Base-by-base conservation (phyloP, 345 rosid genomes). In the Anacardium occidentale region DNA sequence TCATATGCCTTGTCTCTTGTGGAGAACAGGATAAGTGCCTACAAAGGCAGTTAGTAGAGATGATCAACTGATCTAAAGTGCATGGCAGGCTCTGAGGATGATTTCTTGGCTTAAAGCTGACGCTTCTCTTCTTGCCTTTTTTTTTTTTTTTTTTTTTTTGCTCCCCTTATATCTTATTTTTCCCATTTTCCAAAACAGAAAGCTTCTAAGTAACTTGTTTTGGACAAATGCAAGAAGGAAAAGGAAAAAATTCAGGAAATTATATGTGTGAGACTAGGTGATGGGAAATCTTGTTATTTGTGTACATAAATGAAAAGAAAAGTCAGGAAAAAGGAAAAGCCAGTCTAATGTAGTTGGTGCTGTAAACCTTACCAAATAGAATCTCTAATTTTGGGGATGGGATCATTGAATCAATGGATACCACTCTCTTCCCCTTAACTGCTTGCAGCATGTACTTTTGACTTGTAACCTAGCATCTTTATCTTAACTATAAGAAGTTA, bases 21-120 rank as follows among this genome's bases (percentile, higher is more conserved):
- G 5, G n/a, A 37, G 66, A 73, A 72, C 44, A 58, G n/a, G 47
- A 22, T 44, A 21, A 37, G 72, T 24, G 34, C 45, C 37, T 54
- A 18, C 40, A 53, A 18, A 51, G 50, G 50, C 25, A 14, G 22
- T 44, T 18, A 29, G 47, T 5, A 50, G 62, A 17, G 62, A 21
- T 51, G 29, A 42, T 64, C 42, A 58, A 52, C 71, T 67, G 48
- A 64, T 29, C 24, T 62, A 32, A 48, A 42, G 67, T 20, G 13
- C 17, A 12, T 47, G 11, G 77, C 25, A 29, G 21, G 34, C 53
- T 29, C 32, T 20, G 65, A 64, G 18, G 45, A 61, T 18, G 45
- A 14, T 21, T 76, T 66, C 47, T 62, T 65, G 53, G 74, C 25
- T 47, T 14, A 69, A 57, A 40, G 18, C 26, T 64, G 24, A 14